Evolutionary conservation across 306 rosid species (phyloP).

Genomic region (Astragalus membranaceus): DNA sequence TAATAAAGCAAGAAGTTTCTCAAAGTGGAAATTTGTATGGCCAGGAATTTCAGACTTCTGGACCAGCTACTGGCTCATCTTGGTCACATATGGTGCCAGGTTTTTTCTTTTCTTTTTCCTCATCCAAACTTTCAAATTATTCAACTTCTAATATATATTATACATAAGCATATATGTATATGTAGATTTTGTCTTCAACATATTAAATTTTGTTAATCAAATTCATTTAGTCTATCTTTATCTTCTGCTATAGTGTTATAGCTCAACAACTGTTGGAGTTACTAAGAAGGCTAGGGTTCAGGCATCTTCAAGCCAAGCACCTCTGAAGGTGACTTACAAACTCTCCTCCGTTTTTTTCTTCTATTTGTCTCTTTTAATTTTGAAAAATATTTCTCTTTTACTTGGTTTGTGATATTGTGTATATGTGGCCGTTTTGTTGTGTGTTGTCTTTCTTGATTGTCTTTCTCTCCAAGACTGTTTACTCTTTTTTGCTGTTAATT

Average conservation of each 20-base stretch:
- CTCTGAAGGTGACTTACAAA: constrained; percentile 57
- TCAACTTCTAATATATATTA: background rate
- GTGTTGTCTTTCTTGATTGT: no score
- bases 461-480: no score
- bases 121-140: background rate
- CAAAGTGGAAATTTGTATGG: no score
- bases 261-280: constrained; percentile 40
- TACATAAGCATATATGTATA: background rate
- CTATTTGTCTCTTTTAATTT: background rate
- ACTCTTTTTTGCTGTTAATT: no score
- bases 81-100: no score
- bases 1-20: no score
- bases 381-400: no score
- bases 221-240: background rate
- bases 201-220: background rate
- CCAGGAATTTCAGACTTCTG: no score
- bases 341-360: constrained; percentile 18
- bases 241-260: constrained; percentile 38
- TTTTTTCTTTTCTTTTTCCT: background rate
- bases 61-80: no score
- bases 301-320: constrained; percentile 61
- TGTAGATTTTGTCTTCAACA: background rate
- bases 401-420: background rate
- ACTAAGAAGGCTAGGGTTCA: constrained; percentile 76
- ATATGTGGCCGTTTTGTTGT: background rate